Evolutionary conservation across 1,284 basidiomycete genomes (phyloP).

Genomic region (Pseudozyma hubeiensis): DNA sequence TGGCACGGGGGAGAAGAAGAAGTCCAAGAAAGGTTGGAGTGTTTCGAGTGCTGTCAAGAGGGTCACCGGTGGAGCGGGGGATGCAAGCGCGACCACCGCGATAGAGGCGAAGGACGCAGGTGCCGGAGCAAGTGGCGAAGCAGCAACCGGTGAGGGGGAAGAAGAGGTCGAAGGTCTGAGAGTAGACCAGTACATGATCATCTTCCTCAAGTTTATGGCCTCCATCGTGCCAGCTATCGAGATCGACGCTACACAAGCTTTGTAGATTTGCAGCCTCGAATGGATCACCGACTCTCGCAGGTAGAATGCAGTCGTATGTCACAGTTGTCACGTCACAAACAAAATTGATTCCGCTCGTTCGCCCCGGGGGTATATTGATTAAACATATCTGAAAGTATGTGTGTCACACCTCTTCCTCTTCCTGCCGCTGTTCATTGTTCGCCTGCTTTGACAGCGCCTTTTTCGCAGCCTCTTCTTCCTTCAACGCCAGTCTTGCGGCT

Average conservation of each 20-base stretch:
- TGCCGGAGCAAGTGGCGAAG: neutral
- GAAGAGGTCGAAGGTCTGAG: constrained; percentile 56
- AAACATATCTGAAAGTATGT: too few relatives aligned
- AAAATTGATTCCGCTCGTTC: constrained; percentile 12
- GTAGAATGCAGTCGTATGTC: too few relatives aligned
- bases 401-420: neutral
- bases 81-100: neutral
- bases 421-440: neutral
- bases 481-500: constrained; percentile 2
- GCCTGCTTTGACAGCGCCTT: too few relatives aligned
- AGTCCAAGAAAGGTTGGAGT: constrained; percentile 82
- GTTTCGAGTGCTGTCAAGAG: constrained; percentile 76
- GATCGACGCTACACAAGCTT: constrained; percentile 64
- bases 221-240: constrained; percentile 67
- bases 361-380: constrained; percentile 8
- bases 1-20: constrained; percentile 68
- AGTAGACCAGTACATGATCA: constrained; percentile 68
- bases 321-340: too few relatives aligned
- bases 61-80: constrained; percentile 73
- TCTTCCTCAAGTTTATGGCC: constrained; percentile 68
- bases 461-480: neutral
- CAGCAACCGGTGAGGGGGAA: constrained; percentile 8
- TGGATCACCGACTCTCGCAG: too few relatives aligned
- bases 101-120: constrained; percentile 4
- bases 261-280: constrained; percentile 14